phyloP scores from a whole-genome alignment of 2,329 filamentous ascomycete species.

The Aspergillus nomiae region DNA sequence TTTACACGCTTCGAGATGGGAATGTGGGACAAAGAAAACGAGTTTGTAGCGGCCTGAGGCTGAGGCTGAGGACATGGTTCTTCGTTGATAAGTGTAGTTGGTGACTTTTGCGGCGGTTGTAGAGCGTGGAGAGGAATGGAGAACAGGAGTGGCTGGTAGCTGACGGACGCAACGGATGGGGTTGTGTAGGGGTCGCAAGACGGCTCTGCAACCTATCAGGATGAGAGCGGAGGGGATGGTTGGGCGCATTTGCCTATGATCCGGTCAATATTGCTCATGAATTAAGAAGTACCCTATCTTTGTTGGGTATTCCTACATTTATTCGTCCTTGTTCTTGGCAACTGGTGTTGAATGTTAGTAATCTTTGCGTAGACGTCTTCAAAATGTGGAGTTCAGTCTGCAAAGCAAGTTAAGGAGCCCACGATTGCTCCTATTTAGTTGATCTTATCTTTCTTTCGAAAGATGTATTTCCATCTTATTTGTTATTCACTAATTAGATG shows the following conservation, averaged over 20 bases:
- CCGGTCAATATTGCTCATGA: neutral
- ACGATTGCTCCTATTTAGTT: neutral
- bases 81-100: neutral
- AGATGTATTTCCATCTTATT: too few relatives aligned
- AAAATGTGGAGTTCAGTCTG: neutral
- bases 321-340: neutral
- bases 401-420: neutral
- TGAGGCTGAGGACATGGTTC: conserved; percentile 27
- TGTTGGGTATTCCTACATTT: neutral
- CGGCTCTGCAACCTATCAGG: neutral
- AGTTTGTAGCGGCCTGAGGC: conserved; percentile 42
- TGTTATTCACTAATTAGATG: neutral
- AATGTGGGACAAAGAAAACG: conserved; percentile 46
- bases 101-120: neutral
- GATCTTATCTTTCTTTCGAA: neutral
- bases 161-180: neutral
- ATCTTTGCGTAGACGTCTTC: neutral
- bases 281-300: neutral
- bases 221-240: neutral
- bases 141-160: neutral
- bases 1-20: conserved; percentile 43
- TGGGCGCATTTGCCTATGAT: conserved; percentile 4
- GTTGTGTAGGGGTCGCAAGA: neutral
- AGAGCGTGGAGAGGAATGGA: neutral
- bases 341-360: neutral